Percentiles rank a stretch among this genome's conserved stretches.
Conservation (phyloP, 2,329 filamentous ascomycete genomes). For the Xylaria polymorpha region DNA sequence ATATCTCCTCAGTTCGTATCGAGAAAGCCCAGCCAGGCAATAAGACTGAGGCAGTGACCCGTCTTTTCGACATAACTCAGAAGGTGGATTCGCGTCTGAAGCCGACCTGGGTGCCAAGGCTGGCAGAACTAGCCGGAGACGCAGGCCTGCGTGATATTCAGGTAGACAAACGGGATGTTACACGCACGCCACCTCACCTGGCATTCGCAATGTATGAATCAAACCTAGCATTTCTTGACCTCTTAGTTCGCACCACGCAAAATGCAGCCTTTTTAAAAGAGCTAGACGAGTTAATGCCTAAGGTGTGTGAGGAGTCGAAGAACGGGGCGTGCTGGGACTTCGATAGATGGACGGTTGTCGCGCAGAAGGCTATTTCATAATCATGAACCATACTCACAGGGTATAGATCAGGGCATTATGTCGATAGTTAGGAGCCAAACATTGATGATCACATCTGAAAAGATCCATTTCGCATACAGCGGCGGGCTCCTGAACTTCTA, state of each 20-base stretch:
- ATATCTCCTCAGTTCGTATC: conserved; percentile 20
- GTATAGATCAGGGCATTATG: too few species aligned
- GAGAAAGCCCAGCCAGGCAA: conserved; percentile 13
- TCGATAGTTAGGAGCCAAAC: too few species aligned
- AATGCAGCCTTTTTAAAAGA: conserved; percentile 28
- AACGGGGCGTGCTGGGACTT: conserved; percentile 34
- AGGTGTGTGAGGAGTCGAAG: conserved; percentile 32
- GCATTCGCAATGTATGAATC: conserved; percentile 36
- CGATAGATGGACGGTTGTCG: conserved; percentile 26
- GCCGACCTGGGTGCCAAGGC: conserved; percentile 29
- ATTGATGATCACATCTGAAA: too few species aligned
- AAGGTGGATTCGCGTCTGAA: conserved; percentile 29
- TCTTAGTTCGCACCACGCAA: conserved; percentile 36
- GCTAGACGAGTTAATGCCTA: conserved; percentile 30
- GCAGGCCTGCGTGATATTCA: conserved; percentile 27
- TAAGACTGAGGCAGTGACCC: conserved; percentile 4
- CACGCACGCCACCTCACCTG: neutral
- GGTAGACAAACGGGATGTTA: conserved; percentile 28
- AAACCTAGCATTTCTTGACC: conserved; percentile 35
- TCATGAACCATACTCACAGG: neutral
- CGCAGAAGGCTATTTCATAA: conserved; percentile 28
- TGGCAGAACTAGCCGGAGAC: conserved; percentile 18
- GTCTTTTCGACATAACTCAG: conserved; percentile 17
- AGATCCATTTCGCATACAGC: too few species aligned
- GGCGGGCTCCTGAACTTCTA: too few species aligned